Percentiles rank a stretch among this genome's conserved stretches.
Conservation (phyloP, 1,284 basidiomycete species). For the Ganoderma resinaceum region DNA sequence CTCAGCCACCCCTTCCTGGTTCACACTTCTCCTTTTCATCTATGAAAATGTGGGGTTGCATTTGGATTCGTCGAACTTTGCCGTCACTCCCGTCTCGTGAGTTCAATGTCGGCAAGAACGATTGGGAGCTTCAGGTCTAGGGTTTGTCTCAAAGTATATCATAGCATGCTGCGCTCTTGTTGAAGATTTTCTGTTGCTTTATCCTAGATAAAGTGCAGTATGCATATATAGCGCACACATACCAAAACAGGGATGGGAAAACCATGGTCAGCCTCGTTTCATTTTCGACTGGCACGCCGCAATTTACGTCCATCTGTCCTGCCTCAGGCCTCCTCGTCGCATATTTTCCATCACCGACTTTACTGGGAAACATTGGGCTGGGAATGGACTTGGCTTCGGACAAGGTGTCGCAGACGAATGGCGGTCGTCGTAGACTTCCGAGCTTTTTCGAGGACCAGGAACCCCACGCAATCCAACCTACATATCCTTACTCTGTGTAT, state of each 20-base stretch:
- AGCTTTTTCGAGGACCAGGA: conserved; percentile 3
- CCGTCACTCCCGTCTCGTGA: background rate
- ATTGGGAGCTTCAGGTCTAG: too few species aligned
- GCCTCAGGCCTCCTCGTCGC: background rate
- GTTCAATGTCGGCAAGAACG: background rate
- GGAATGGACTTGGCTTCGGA: background rate
- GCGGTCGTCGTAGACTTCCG: background rate
- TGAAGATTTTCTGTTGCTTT: background rate
- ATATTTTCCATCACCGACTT: background rate
- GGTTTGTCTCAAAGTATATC: too few species aligned
- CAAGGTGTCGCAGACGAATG: background rate
- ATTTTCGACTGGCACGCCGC: background rate
- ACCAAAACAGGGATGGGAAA: background rate
- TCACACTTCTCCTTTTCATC: too few species aligned
- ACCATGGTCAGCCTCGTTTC: conserved; percentile 4
- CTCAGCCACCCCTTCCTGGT: background rate
- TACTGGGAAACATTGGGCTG: background rate
- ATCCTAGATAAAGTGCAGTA: background rate
- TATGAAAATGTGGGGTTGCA: too few species aligned
- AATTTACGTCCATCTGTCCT: background rate
- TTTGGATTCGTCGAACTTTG: too few species aligned
- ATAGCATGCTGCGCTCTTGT: background rate
- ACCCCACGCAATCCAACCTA: background rate
- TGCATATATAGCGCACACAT: background rate
- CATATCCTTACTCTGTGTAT: background rate